Conservation (phyloP, 129 eudicot genomes). For the Silybum marianum region DNA sequence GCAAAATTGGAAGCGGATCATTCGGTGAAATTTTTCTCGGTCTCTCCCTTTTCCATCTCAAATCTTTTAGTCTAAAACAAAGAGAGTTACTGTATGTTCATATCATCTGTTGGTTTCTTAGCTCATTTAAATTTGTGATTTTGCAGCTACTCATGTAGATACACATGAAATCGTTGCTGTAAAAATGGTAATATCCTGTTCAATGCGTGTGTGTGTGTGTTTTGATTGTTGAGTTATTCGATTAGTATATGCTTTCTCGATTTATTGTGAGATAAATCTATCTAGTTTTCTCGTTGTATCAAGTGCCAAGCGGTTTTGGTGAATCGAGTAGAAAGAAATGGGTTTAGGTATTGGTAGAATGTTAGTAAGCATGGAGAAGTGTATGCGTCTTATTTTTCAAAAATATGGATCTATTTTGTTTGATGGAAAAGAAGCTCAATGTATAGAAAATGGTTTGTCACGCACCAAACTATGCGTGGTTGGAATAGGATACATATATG, state of each 20-base stretch:
- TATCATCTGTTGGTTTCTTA: slow-evolving; percentile 6
- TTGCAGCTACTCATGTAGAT: slow-evolving; percentile 91
- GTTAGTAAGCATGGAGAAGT: slow-evolving; percentile 4
- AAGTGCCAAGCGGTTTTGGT: background rate
- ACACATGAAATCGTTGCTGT: slow-evolving; percentile 86
- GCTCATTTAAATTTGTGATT: background rate
- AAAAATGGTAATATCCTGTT: slow-evolving; percentile 59
- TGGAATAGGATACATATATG: background rate
- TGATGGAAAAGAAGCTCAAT: background rate
- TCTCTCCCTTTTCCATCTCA: slow-evolving; percentile 15
- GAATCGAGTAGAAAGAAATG: background rate
- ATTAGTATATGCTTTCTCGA: background rate
- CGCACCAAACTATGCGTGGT: background rate
- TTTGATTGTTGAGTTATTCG: background rate
- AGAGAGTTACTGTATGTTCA: background rate
- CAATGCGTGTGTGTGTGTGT: background rate
- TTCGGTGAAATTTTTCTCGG: slow-evolving; percentile 83
- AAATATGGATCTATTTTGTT: background rate
- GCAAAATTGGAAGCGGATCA: slow-evolving; percentile 90
- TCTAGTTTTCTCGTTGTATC: background rate
- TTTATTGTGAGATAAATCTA: no score
- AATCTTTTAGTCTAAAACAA: background rate
- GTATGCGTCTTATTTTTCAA: background rate
- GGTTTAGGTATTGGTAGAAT: background rate
- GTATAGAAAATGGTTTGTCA: background rate